Evolutionary conservation across 805 yeast genomes (phyloP), one percentile per base, ranked within the genome.

Genomic region (Wickerhamomyces sydowiorum): DNA sequence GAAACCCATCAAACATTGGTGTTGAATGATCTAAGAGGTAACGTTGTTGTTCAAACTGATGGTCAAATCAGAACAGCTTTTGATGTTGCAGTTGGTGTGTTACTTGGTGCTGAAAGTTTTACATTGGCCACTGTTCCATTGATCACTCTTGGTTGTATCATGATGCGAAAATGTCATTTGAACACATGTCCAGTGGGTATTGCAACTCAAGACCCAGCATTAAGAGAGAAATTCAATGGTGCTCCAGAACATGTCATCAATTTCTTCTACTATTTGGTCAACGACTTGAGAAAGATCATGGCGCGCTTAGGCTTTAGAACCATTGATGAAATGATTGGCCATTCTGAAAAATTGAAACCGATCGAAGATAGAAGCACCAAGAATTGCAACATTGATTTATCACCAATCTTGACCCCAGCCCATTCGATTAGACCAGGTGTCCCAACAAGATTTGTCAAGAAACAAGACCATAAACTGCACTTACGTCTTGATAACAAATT

Each of bases 191-290:
- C 99, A 23, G 99, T 91, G 38, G 99, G 99, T 69, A 86, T 91
- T 70, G 99, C 99, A 36, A 91, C 99, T 24, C 99, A 93, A 67
- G 98, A 91, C 64, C 97, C 97, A 17, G 87, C 81, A 52, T 75
- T 91, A 53, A 80, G 99, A 68, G 78, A 78, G 67, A 93, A 91
- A 67, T 91, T 91, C 69, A 74, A 78, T 57, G 99, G 99, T 60
- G 90, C 96, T 39, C 99, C 99, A 40, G 99, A 91, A 69, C 97
- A 91, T 61, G 98, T 91, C 45, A 90, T 91, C 67, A 91, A 91
- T 75, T 93, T 91, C 75, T 93, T 93, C 76, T 91, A 84, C 73
- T 93, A 90, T 69, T 73, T 91, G 62, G 82, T 96, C 43, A 87
- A 89, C 56, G 99, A 91, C 67, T 78, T 93, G 60, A 79, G 99